Percentiles rank a stretch among this genome's conserved stretches.
Conservation (phyloP, 176 grass and related monocot genomes). For the Juncus effusus region DNA sequence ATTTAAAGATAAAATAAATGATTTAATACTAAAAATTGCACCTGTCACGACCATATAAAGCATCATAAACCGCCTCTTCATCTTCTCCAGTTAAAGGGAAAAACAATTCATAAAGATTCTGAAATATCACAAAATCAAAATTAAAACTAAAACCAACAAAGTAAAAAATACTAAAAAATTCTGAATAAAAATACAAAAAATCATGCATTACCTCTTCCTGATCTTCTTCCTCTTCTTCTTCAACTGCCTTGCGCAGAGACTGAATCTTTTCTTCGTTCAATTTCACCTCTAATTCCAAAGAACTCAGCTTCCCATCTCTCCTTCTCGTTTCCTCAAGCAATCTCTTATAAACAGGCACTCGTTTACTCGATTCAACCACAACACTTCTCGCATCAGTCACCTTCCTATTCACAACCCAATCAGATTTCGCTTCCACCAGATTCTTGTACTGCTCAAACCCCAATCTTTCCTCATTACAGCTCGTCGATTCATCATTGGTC, state of each 20-base stretch:
- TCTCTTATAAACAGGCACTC: constrained; percentile 9
- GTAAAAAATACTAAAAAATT: constrained; percentile 7
- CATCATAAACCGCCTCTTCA: constrained; percentile 39
- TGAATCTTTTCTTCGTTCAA: constrained; percentile 22
- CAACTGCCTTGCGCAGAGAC: not conserved
- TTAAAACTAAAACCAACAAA: constrained; percentile 9
- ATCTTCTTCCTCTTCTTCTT: constrained; percentile 21
- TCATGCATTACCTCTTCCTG: constrained; percentile 5
- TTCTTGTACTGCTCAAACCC: constrained; percentile 17
- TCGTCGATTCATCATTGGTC: constrained; percentile 12
- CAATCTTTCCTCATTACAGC: constrained; percentile 6
- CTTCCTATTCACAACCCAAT: constrained; percentile 27
- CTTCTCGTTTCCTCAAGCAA: constrained; percentile 1
- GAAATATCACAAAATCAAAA: constrained; percentile 2
- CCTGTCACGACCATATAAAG: constrained; percentile 33
- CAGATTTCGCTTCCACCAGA: constrained; percentile 6
- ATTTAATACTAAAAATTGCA: constrained; percentile 20
- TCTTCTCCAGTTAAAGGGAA: constrained; percentile 57
- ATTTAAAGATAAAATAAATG: no score
- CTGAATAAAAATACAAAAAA: constrained; percentile 3
- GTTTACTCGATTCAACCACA: constrained; percentile 1
- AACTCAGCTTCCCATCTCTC: constrained; percentile 29
- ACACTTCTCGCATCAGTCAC: constrained; percentile 9
- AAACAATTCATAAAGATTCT: constrained; percentile 50
- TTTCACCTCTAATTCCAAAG: not conserved